Evolutionary conservation across 179 eudicot species (phyloP).

Genomic region (Patellifolia procumbens): DNA sequence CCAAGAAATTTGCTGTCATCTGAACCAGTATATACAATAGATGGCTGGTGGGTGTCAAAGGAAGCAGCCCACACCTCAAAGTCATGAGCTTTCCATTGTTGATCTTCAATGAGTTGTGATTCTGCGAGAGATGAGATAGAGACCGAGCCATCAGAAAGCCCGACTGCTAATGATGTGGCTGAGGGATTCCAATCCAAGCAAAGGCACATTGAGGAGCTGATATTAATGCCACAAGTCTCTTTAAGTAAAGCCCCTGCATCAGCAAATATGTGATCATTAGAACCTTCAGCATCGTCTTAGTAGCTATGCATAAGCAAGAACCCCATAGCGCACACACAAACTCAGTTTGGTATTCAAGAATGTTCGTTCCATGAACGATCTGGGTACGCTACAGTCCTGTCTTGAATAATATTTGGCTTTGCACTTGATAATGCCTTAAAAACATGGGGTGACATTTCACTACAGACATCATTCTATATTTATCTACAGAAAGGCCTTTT

Average conservation of each 20-base stretch:
- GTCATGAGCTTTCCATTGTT: constrained; percentile 90
- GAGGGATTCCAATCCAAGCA: constrained; percentile 82
- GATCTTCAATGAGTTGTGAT: constrained; percentile 48
- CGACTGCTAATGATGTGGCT: constrained; percentile 65
- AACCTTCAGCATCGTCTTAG: not conserved
- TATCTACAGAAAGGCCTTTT: no score
- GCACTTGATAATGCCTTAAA: not conserved
- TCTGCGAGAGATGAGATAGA: constrained; percentile 62
- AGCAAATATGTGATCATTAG: constrained; percentile 14
- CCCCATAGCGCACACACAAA: no score
- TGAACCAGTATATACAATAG: constrained; percentile 79
- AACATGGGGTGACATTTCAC: not conserved
- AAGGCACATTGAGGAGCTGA: constrained; percentile 94
- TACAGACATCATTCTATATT: not conserved
- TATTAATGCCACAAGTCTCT: constrained; percentile 46
- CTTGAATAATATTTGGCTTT: not conserved
- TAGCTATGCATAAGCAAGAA: not conserved
- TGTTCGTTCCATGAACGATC: not conserved
- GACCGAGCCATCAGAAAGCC: constrained; percentile 87
- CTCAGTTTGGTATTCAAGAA: not conserved
- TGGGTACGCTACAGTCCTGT: not conserved
- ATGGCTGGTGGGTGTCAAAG: constrained; percentile 81
- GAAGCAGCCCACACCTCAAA: constrained; percentile 91
- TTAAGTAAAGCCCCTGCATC: constrained; percentile 47
- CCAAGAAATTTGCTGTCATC: constrained; percentile 88